phyloP scores from a whole-genome alignment of 2,329 filamentous ascomycete species.

The Xylogone sp. region DNA sequence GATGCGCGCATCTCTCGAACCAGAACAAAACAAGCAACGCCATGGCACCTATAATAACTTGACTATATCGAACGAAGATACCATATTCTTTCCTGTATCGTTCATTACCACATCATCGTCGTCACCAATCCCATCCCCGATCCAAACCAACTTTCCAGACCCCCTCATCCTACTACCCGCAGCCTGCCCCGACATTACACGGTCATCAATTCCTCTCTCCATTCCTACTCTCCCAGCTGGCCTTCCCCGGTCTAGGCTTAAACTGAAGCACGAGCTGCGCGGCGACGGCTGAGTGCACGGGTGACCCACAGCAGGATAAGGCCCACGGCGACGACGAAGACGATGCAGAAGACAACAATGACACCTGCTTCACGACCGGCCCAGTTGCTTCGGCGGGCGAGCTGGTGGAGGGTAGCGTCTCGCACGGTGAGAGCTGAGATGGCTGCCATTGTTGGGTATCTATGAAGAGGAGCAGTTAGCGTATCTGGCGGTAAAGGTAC shows the following conservation, averaged over 20 bases:
- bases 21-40: not conserved
- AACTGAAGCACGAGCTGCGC: slow-evolving; percentile 6
- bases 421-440: slow-evolving; percentile 7
- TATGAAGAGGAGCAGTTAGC: not conserved
- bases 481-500: no score
- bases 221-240: not conserved
- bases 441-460: slow-evolving; percentile 15
- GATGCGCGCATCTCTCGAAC: not conserved
- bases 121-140: not conserved
- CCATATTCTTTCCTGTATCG: not conserved
- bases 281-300: slow-evolving; percentile 34
- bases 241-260: not conserved
- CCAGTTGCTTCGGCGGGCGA: slow-evolving; percentile 54
- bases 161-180: not conserved
- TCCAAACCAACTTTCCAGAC: no score
- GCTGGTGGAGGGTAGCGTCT: slow-evolving; percentile 28
- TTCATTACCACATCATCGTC: not conserved
- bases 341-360: slow-evolving; percentile 58
- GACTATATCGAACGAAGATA: not conserved
- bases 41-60: not conserved
- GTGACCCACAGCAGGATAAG: slow-evolving; percentile 46
- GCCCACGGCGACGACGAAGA: slow-evolving; percentile 50
- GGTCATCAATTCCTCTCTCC: not conserved
- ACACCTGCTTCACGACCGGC: slow-evolving; percentile 54
- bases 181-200: not conserved